Percentiles rank a stretch among this genome's conserved stretches.
These are phyloP conservation scores for Claviceps pusilla DNA, from an alignment of 2,329 filamentous ascomycete species.

Conservation along the genomic window DNA sequence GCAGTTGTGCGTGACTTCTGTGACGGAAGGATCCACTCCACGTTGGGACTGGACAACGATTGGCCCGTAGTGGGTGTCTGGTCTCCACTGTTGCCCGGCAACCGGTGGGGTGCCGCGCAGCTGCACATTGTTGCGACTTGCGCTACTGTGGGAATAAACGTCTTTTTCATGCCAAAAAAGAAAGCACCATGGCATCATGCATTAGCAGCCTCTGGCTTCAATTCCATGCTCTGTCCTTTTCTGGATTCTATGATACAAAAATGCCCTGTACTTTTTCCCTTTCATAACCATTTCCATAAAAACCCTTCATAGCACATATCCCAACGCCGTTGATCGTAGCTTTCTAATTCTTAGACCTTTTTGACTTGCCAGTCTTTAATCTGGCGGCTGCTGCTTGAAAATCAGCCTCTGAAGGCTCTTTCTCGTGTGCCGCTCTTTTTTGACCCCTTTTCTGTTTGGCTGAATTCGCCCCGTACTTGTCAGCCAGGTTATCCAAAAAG, in stretches of 20 bases:
- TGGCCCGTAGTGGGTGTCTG: too few relatives aligned
- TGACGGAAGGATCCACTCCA: not conserved
- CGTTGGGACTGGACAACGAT: too few relatives aligned
- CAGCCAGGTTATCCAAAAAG: slow-evolving; percentile 61
- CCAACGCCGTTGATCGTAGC: not conserved
- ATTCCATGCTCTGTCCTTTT: not conserved
- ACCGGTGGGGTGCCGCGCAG: too few relatives aligned
- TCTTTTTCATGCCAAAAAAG: not conserved
- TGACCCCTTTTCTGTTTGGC: slow-evolving; percentile 36
- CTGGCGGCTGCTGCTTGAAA: slow-evolving; percentile 42
- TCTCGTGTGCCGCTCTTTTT: slow-evolving; percentile 43
- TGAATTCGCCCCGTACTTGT: slow-evolving; percentile 49
- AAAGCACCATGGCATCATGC: not conserved
- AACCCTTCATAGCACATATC: not conserved
- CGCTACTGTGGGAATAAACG: too few relatives aligned
- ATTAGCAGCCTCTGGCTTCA: not conserved
- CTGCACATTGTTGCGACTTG: not conserved
- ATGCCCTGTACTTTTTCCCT: not conserved
- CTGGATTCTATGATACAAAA: not conserved
- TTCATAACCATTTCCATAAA: not conserved
- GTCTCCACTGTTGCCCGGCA: too few relatives aligned
- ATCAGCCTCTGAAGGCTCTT: slow-evolving; percentile 41
- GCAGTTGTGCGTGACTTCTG: too few relatives aligned
- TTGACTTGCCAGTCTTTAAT: slow-evolving; percentile 19
- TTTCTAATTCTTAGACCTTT: slow-evolving; percentile 1